phyloP scores from a whole-genome alignment of 2,329 filamentous ascomycete genomes.

The Ramularia endophylla region DNA sequence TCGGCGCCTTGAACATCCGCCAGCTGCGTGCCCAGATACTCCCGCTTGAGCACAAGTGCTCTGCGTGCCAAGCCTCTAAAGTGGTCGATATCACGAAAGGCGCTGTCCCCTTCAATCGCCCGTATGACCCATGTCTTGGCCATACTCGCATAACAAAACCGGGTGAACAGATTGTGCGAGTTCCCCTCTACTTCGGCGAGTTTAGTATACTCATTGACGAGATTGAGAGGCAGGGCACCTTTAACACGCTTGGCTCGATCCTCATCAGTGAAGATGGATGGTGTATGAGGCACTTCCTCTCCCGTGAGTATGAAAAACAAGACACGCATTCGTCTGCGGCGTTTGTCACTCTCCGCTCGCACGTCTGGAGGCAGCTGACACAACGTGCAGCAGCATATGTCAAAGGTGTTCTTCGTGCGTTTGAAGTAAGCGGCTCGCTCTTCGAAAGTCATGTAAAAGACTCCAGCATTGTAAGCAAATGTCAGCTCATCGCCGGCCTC shows the following conservation, averaged over 20 bases:
- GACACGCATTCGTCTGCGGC: neutral
- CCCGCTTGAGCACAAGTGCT: too few species aligned
- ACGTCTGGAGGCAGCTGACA: neutral
- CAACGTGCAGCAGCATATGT: neutral
- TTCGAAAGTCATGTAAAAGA: neutral
- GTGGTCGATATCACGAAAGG: too few species aligned
- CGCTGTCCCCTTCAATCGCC: too few species aligned
- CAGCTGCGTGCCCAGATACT: too few species aligned
- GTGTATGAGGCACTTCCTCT: neutral
- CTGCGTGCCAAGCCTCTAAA: too few species aligned
- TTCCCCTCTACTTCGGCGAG: conserved; percentile 6
- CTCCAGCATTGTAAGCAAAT: neutral
- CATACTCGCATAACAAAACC: too few species aligned
- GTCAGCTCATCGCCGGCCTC: conserved; percentile 3
- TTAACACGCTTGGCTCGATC: neutral
- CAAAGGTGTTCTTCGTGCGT: neutral
- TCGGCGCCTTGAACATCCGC: too few species aligned
- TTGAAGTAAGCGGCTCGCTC: neutral
- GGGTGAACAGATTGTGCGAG: neutral
- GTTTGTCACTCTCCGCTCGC: neutral
- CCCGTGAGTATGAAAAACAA: neutral
- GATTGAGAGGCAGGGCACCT: neutral
- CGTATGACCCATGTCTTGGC: too few species aligned
- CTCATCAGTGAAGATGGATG: neutral
- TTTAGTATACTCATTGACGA: conserved; percentile 1